A percentile compares a stretch with the other conserved stretches of the same genome.
These are phyloP conservation scores for Cryptococcus deneoformans DNA, from an alignment of 1,284 basidiomycete species.

Conservation along the genomic window DNA sequence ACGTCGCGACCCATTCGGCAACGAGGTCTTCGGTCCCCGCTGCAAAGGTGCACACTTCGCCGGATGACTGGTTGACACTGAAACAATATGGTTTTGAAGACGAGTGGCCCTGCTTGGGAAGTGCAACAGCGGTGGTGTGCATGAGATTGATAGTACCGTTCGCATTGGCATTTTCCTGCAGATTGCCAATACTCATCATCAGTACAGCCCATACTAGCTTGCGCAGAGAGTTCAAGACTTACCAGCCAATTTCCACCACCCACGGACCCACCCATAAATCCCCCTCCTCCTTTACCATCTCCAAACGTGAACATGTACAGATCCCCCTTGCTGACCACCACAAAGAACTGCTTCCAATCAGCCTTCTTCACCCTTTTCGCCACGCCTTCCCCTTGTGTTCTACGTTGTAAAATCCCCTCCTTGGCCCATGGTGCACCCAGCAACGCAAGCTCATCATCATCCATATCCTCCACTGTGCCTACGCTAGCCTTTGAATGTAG, in stretches of 20 bases:
- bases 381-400: slow-evolving; percentile 86
- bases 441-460: slow-evolving; percentile 90
- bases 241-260: slow-evolving; percentile 98
- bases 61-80: slow-evolving; percentile 84
- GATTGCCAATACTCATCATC: slow-evolving; percentile 5
- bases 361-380: slow-evolving; percentile 72
- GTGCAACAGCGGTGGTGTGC: slow-evolving; percentile 80
- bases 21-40: slow-evolving; percentile 96
- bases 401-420: slow-evolving; percentile 90
- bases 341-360: slow-evolving; percentile 89
- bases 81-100: slow-evolving; percentile 87
- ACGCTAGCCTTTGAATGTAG: slow-evolving; percentile 60
- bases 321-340: slow-evolving; percentile 90
- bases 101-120: slow-evolving; percentile 91
- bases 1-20: slow-evolving; percentile 96
- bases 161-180: slow-evolving; percentile 72
- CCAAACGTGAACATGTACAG: slow-evolving; percentile 94
- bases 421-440: slow-evolving; percentile 98
- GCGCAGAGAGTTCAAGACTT: background rate
- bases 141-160: slow-evolving; percentile 78
- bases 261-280: slow-evolving; percentile 59
- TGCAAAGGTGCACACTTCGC: slow-evolving; percentile 93
- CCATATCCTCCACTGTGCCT: slow-evolving; percentile 55
- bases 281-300: slow-evolving; percentile 51
- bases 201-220: no score